phyloP scores from a whole-genome alignment of 1,284 basidiomycete genomes.

The Tilletia horrida region DNA sequence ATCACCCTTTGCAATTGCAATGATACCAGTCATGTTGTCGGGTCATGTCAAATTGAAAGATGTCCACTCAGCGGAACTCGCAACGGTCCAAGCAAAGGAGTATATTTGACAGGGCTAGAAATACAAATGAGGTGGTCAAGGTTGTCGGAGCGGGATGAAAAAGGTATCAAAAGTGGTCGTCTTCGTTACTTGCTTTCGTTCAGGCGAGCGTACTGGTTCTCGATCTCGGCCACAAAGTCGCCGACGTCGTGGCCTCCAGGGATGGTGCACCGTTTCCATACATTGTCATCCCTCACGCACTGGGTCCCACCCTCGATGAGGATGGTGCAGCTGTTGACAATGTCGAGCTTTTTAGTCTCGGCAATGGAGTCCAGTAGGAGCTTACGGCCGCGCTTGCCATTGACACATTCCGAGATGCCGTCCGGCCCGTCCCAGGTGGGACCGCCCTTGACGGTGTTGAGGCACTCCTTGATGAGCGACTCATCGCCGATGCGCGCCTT shows the following conservation, averaged over 20 bases:
- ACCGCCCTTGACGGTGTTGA: slow-evolving; percentile 32
- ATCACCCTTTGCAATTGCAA: too few species aligned
- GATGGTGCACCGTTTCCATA: slow-evolving; percentile 41
- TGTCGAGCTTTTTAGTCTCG: slow-evolving; percentile 24
- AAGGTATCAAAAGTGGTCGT: too few species aligned
- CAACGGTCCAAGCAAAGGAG: too few species aligned
- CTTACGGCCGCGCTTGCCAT: slow-evolving; percentile 32
- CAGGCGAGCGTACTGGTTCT: slow-evolving; percentile 21
- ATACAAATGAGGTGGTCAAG: too few species aligned
- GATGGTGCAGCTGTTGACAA: slow-evolving; percentile 35
- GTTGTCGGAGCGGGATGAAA: too few species aligned
- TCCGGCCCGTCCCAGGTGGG: slow-evolving; percentile 32
- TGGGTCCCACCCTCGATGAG: slow-evolving; percentile 34
- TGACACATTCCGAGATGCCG: slow-evolving; percentile 35
- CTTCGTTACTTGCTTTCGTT: background rate
- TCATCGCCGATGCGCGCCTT: slow-evolving; percentile 37
- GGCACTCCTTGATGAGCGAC: slow-evolving; percentile 30
- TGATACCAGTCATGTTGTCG: too few species aligned
- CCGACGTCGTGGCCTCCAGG: slow-evolving; percentile 31
- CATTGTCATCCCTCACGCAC: slow-evolving; percentile 37
- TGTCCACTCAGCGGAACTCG: too few species aligned
- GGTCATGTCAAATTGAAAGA: too few species aligned
- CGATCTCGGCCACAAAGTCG: slow-evolving; percentile 42
- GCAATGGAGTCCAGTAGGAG: slow-evolving; percentile 33
- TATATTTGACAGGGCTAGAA: too few species aligned